Percentiles rank a stretch among this genome's conserved stretches.
Conservation (phyloP, 345 rosid species). For the Euphorbia lathyris region DNA sequence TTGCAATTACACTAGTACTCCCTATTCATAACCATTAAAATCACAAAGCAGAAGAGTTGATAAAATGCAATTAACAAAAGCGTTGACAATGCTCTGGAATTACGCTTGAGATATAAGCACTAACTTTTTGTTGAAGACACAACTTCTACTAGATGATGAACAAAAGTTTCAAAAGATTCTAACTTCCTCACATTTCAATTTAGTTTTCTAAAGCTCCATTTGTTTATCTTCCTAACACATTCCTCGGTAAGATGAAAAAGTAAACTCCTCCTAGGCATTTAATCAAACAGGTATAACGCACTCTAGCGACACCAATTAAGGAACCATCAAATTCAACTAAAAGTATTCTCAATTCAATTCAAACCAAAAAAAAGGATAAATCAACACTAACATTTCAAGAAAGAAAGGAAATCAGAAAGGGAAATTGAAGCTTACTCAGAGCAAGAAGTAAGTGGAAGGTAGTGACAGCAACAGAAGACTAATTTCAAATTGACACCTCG, state of each 20-base stretch:
- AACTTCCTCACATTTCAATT: background rate
- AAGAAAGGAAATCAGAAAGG: too few species aligned
- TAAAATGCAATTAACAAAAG: background rate
- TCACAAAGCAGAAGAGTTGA: background rate
- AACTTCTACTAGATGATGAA: background rate
- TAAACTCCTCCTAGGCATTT: constrained; percentile 12
- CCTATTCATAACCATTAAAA: background rate
- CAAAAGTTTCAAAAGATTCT: background rate
- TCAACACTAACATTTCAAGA: too few species aligned
- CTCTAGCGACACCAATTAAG: background rate
- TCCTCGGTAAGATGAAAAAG: background rate
- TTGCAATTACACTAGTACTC: background rate
- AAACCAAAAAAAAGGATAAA: background rate
- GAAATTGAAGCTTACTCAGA: too few species aligned
- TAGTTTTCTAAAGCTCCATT: background rate
- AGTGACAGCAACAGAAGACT: too few species aligned
- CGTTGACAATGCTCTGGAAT: too few species aligned
- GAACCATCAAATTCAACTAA: background rate
- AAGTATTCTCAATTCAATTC: background rate
- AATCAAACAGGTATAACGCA: constrained; percentile 12
- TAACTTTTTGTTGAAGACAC: background rate
- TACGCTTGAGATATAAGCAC: background rate
- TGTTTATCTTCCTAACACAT: background rate
- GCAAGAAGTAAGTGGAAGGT: background rate
- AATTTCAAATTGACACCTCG: too few species aligned